Conservation (phyloP, 192 early-diverging fungal genomes). For the Mortierella hygrophila region DNA sequence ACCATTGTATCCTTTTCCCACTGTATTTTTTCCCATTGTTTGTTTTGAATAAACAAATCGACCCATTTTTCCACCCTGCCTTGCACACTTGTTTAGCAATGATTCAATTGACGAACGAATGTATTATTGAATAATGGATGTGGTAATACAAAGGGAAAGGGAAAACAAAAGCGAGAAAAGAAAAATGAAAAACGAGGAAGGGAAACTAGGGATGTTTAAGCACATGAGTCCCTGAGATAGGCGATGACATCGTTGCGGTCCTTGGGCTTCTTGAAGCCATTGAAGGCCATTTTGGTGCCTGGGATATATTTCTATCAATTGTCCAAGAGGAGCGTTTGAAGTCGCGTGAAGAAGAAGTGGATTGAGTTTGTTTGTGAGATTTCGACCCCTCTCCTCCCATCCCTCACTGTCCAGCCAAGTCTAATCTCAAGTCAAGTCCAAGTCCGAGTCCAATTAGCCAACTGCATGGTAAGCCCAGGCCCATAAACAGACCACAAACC, state of each 20-base stretch:
- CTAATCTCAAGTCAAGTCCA: too few relatives aligned
- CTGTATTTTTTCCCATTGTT: neutral
- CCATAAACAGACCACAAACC: neutral
- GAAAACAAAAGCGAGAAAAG: neutral
- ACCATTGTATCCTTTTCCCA: neutral
- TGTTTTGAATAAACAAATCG: neutral
- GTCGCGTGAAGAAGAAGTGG: neutral
- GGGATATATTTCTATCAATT: constrained; percentile 72
- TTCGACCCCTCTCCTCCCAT: too few relatives aligned
- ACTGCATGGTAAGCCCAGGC: neutral
- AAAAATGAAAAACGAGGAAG: neutral
- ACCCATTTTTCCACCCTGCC: neutral
- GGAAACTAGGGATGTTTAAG: neutral
- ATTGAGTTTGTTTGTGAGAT: too few relatives aligned
- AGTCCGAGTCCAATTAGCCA: too few relatives aligned
- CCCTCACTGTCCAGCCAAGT: too few relatives aligned
- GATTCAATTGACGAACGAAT: too few relatives aligned
- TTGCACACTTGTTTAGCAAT: too few relatives aligned
- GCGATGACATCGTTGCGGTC: constrained; percentile 91
- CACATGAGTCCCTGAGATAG: constrained; percentile 81
- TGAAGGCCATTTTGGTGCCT: constrained; percentile 99
- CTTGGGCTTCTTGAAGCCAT: constrained; percentile 89
- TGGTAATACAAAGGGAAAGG: too few relatives aligned
- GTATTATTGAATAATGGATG: too few relatives aligned
- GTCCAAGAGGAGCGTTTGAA: neutral